Evolutionary conservation across 306 rosid genomes (phyloP).

Genomic region (Prunus kanzakura): DNA sequence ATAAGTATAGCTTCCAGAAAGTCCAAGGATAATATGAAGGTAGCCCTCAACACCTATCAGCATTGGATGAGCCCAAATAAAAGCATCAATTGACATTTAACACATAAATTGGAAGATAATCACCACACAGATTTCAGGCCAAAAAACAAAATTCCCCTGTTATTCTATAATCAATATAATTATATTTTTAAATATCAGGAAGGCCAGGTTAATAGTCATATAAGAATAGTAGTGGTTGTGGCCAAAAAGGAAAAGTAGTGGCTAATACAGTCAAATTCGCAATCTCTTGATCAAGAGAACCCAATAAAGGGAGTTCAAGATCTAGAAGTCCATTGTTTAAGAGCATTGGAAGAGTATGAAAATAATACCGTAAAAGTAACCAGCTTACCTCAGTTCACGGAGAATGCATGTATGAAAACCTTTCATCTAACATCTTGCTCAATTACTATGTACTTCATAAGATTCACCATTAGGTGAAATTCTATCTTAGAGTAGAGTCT

Average conservation of each 20-base stretch:
- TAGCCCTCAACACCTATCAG: not conserved
- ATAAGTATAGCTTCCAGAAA: not conserved
- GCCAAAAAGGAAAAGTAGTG: not conserved
- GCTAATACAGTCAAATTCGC: not conserved
- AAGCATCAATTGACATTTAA: not conserved
- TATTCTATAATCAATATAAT: not conserved
- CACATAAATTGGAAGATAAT: not conserved
- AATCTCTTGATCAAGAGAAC: constrained; percentile 3
- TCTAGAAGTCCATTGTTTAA: not conserved
- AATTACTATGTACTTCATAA: not conserved
- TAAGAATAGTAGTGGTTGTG: not conserved
- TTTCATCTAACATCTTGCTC: constrained; percentile 1
- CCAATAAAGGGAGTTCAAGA: not conserved
- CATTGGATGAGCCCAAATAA: not conserved
- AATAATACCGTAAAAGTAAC: not conserved
- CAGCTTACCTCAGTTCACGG: not conserved
- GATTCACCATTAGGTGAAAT: not conserved
- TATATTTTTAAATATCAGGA: not conserved
- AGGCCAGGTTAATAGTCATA: not conserved
- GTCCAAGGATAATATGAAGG: not conserved
- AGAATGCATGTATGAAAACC: not conserved
- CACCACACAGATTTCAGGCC: not conserved
- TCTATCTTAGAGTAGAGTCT: not conserved
- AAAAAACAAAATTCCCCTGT: not conserved
- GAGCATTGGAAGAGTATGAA: not conserved